These are phyloP conservation scores for Mucor racemosus DNA, from an alignment of 371 early-diverging fungal species.

Conservation along the genomic window DNA sequence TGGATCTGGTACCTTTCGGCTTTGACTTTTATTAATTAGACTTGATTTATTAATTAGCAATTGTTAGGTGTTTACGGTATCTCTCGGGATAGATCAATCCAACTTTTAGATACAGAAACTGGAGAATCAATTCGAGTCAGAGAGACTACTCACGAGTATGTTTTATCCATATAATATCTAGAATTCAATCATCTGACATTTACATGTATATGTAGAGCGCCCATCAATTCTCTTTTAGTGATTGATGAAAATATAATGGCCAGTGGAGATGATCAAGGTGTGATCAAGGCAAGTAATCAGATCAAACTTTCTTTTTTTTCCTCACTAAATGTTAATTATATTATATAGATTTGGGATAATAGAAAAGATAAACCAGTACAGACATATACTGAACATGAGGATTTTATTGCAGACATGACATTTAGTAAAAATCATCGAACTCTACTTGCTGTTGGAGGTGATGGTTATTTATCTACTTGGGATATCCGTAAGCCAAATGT, in stretches of 20 bases:
- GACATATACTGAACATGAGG: slow-evolving; percentile 80
- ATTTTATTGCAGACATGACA: slow-evolving; percentile 86
- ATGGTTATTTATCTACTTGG: slow-evolving; percentile 88
- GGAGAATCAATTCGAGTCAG: slow-evolving; percentile 65
- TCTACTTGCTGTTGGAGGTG: slow-evolving; percentile 65
- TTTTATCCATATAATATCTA: neutral
- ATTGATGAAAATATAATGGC: slow-evolving; percentile 78
- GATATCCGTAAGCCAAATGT: slow-evolving; percentile 86
- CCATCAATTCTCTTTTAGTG: slow-evolving; percentile 73
- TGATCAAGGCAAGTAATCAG: slow-evolving; percentile 65
- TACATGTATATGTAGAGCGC: slow-evolving; percentile 45
- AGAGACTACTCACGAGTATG: slow-evolving; percentile 78
- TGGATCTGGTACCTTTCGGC: slow-evolving; percentile 60
- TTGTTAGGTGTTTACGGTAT: slow-evolving; percentile 66
- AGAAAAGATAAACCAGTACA: slow-evolving; percentile 70
- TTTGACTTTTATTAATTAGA: neutral
- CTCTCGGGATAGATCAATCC: slow-evolving; percentile 82
- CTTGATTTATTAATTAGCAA: neutral
- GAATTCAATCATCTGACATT: neutral
- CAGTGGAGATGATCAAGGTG: slow-evolving; percentile 91
- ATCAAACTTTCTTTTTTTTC: no score
- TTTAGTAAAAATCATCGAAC: slow-evolving; percentile 42
- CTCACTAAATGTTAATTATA: neutral
- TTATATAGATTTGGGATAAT: slow-evolving; percentile 79
- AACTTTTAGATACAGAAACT: slow-evolving; percentile 71